Conservation (phyloP, 2,329 filamentous ascomycete genomes). For the Parastagonospora nodorum region DNA sequence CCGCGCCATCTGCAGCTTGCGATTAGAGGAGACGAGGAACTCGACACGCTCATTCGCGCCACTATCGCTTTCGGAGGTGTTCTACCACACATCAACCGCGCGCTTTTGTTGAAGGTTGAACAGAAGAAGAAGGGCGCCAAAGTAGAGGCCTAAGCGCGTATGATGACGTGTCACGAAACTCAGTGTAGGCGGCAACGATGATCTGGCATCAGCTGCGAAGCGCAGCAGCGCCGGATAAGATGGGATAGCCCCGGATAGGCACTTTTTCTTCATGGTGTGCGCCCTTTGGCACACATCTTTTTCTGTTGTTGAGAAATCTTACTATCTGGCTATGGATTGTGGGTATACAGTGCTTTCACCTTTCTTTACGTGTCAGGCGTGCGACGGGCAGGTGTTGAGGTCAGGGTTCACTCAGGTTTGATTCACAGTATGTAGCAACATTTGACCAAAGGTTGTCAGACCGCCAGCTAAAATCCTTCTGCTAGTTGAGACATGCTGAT, state of each 20-base stretch:
- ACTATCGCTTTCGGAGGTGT: constrained; percentile 99
- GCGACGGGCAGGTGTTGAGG: constrained; percentile 31
- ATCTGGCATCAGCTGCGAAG: constrained; percentile 4
- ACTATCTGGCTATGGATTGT: constrained; percentile 14
- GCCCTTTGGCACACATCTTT: constrained; percentile 15
- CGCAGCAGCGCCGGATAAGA: not conserved
- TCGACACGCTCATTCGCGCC: constrained; percentile 95
- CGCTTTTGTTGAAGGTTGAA: constrained; percentile 91
- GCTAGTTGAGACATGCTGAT: not conserved
- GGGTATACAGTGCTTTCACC: constrained; percentile 22
- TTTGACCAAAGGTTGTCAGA: constrained; percentile 8
- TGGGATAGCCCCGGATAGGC: constrained; percentile 12
- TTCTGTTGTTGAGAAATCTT: constrained; percentile 10
- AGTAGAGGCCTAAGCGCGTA: constrained; percentile 28
- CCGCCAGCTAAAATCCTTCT: not conserved
- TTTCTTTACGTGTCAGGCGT: constrained; percentile 29
- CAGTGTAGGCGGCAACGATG: not conserved
- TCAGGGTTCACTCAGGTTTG: constrained; percentile 23
- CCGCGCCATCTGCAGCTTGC: constrained; percentile 96
- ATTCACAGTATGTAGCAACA: constrained; percentile 32
- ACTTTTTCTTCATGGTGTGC: constrained; percentile 23
- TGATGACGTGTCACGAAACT: constrained; percentile 4
- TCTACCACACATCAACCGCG: constrained; percentile 97
- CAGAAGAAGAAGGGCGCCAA: constrained; percentile 93
- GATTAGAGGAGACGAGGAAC: constrained; percentile 97